Base-by-base conservation (phyloP, 2,329 filamentous ascomycete genomes). In the Colletotrichum trifolii region DNA sequence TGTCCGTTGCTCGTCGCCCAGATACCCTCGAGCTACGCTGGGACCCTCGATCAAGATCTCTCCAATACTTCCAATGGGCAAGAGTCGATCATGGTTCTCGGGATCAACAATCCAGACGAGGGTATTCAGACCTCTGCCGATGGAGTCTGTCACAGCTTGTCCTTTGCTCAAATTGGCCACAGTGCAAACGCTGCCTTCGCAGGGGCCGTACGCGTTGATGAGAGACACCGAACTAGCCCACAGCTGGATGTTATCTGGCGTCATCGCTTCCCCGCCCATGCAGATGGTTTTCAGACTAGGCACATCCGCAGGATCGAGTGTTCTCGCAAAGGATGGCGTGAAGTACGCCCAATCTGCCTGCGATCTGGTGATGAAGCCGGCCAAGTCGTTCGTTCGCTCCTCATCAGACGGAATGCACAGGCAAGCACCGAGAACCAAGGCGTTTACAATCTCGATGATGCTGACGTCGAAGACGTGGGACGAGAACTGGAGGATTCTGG, bases 391-490 rank as follows among this genome's bases (percentile, higher is more conserved):
- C 62, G 77, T 69, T 2, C 77, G 72, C 15, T 78, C 71, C 9
- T 75, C 72, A 9, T 79, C 77, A 0, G 75, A 78, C 2, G 77
- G 75, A 6, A 79, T 70, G 50, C 77, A 79, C 7, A 79, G 71
- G 55, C 76, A 78, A 10, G 75, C 77, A 25, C 78, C 78, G 33
- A 72, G 68, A 47, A 75, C 69, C n/a, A 80, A 72, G 2, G 77
- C 75, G 8, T 74, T 76, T 53, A 78, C 75, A 60, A 79, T 77
- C 55, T 78, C 76, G 15, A 72, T 71, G 2, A 79, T 68, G 34
- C 75, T 75, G 57, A 75, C 77, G 63, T 80, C 78, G 35, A 79
- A 80, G 4, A 75, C 76, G 63, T 79, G 76, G 3, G 73, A 64
- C 17, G 66, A 64, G 48, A 71, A 73, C 40, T 72, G 59, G 15